A percentile compares a stretch with the other conserved stretches of the same genome.
phyloP scores from a whole-genome alignment of 2,329 filamentous ascomycete genomes.

The Chaetomiaceae sp. region DNA sequence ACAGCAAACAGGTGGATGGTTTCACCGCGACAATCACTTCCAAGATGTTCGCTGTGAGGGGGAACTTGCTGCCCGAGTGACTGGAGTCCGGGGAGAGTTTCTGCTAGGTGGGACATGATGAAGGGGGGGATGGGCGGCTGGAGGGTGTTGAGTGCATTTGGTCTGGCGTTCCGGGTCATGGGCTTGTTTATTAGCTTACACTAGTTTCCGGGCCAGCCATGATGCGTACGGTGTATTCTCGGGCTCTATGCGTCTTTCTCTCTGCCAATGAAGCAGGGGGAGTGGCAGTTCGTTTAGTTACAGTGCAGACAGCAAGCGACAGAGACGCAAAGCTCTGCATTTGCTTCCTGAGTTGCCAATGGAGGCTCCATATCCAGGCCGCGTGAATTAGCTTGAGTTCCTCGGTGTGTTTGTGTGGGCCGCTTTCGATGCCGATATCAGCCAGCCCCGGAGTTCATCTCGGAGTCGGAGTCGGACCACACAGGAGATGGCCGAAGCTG shows the following conservation, averaged over 20 bases:
- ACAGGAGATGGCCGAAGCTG: too few species aligned
- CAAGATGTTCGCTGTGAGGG: conserved; percentile 97
- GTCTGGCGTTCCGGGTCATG: conserved; percentile 27
- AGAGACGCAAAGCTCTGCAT: too few species aligned
- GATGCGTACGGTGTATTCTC: conserved; percentile 16
- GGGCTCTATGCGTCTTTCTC: conserved; percentile 3
- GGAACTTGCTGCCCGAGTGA: conserved; percentile 58
- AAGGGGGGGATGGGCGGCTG: conserved; percentile 5
- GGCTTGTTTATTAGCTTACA: conserved; percentile 24
- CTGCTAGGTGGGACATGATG: neutral
- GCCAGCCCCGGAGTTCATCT: neutral
- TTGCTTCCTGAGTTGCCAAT: too few species aligned
- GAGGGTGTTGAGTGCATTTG: conserved; percentile 24
- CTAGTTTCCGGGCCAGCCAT: conserved; percentile 19
- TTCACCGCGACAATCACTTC: conserved; percentile 87
- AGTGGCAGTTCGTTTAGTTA: neutral
- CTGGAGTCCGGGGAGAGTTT: neutral
- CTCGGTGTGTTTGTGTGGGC: too few species aligned
- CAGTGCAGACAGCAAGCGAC: too few species aligned
- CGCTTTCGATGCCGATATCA: too few species aligned
- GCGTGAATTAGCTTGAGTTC: too few species aligned
- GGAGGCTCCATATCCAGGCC: too few species aligned
- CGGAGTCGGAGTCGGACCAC: neutral
- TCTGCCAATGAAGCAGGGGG: neutral
- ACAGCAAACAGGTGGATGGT: conserved; percentile 92